These are phyloP conservation scores for Mucor piriformis DNA, from an alignment of 371 early-diverging fungal species.

Conservation along the genomic window DNA sequence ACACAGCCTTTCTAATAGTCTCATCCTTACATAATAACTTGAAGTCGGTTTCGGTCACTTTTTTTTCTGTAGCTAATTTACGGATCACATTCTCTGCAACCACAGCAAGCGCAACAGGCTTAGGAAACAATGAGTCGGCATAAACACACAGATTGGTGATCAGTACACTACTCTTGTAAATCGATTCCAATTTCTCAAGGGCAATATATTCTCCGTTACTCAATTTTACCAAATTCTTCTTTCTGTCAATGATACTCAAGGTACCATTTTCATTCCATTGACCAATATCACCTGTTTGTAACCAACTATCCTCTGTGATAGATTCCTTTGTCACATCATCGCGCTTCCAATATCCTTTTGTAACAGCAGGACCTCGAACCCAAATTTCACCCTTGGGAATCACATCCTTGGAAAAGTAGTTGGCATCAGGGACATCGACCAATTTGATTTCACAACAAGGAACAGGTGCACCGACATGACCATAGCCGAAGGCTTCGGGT, in stretches of 20 bases:
- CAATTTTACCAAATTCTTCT: constrained; percentile 80
- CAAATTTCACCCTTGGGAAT: constrained; percentile 89
- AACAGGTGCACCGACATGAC: constrained; percentile 83
- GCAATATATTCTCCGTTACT: constrained; percentile 97
- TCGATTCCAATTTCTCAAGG: constrained; percentile 95
- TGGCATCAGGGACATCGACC: constrained; percentile 85
- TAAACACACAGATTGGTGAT: constrained; percentile 87
- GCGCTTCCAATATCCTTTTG: constrained; percentile 73
- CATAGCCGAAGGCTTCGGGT: constrained; percentile 65
- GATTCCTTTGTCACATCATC: constrained; percentile 75
- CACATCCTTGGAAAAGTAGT: constrained; percentile 72
- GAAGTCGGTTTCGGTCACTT: constrained; percentile 33
- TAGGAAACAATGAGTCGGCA: constrained; percentile 73
- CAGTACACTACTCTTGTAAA: constrained; percentile 79
- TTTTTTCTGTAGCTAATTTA: constrained; percentile 34
- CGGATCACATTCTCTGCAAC: constrained; percentile 61
- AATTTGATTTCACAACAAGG: constrained; percentile 89
- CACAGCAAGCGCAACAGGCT: constrained; percentile 76
- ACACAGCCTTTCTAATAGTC: constrained; percentile 24
- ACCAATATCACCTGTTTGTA: constrained; percentile 94
- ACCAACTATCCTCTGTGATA: constrained; percentile 83
- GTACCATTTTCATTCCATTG: constrained; percentile 73
- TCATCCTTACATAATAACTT: constrained; percentile 29
- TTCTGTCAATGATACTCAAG: constrained; percentile 80
- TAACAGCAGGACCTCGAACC: constrained; percentile 80